phyloP scores from a whole-genome alignment of 441 rosid genomes.

The Capsella rubella region DNA sequence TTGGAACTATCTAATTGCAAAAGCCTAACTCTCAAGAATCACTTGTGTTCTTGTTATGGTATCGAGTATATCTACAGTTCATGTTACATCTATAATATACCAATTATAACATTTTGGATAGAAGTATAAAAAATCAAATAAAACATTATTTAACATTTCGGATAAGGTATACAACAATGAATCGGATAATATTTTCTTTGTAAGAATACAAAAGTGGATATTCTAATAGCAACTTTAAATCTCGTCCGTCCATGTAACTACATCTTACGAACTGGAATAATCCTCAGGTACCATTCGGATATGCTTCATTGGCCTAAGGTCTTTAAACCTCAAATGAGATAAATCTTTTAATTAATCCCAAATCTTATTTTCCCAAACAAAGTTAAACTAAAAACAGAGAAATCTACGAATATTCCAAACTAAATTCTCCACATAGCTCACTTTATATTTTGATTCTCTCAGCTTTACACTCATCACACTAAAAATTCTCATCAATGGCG shows the following conservation, averaged over 20 bases:
- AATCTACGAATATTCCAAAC: slow-evolving; percentile 52
- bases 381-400: not conserved
- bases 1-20: not conserved
- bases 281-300: slow-evolving; percentile 39
- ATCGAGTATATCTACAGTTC: not conserved
- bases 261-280: slow-evolving; percentile 23
- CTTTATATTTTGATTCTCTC: slow-evolving; percentile 29
- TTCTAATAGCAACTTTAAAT: not conserved
- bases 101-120: no score
- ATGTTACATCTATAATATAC: no score
- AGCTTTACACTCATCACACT: slow-evolving; percentile 26
- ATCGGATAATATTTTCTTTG: not conserved
- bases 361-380: not conserved
- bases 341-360: not conserved
- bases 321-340: slow-evolving; percentile 9
- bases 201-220: slow-evolving; percentile 9
- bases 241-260: slow-evolving; percentile 29
- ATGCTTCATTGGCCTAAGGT: slow-evolving; percentile 30
- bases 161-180: not conserved
- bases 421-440: slow-evolving; percentile 35
- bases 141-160: not conserved
- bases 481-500: slow-evolving; percentile 48
- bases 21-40: not conserved
- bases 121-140: not conserved
- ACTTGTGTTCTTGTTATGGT: not conserved